These are phyloP conservation scores for Claviceps sorghi DNA, from an alignment of 2,329 filamentous ascomycete genomes.

Conservation along the genomic window DNA sequence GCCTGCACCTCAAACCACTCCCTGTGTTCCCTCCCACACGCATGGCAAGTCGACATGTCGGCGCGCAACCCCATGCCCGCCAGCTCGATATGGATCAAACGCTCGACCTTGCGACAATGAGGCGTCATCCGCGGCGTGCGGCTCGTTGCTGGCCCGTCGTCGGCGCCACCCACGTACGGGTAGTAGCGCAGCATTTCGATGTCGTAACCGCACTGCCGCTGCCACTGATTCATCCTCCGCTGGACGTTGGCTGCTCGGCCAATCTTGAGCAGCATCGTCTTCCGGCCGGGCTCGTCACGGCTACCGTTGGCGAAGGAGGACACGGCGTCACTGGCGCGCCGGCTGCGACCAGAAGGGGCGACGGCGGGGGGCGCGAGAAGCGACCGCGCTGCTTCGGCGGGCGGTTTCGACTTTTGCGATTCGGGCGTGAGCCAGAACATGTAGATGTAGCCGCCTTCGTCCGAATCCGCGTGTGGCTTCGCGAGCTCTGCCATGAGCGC, in stretches of 20 bases:
- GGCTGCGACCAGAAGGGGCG: slow-evolving; percentile 19
- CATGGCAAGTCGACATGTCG: slow-evolving; percentile 46
- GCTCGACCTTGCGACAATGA: slow-evolving; percentile 75
- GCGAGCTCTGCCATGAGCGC: slow-evolving; percentile 61
- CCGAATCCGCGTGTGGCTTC: slow-evolving; percentile 51
- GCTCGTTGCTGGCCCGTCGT: slow-evolving; percentile 13
- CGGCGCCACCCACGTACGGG: slow-evolving; percentile 51
- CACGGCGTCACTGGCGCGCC: slow-evolving; percentile 41
- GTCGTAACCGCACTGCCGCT: slow-evolving; percentile 78
- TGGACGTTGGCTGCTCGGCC: slow-evolving; percentile 69
- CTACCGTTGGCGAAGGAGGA: slow-evolving; percentile 30
- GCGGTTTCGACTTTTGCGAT: slow-evolving; percentile 35
- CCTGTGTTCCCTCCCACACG: slow-evolving; percentile 71
- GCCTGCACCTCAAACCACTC: slow-evolving; percentile 94
- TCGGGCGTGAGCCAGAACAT: slow-evolving; percentile 87
- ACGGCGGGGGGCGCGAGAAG: slow-evolving; percentile 38
- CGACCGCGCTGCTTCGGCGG: slow-evolving; percentile 44
- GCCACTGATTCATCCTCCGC: slow-evolving; percentile 83
- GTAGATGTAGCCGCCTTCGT: slow-evolving; percentile 86
- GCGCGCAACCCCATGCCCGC: slow-evolving; percentile 41
- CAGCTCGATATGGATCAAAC: slow-evolving; percentile 84
- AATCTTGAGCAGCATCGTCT: slow-evolving; percentile 56
- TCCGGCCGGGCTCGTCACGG: slow-evolving; percentile 19
- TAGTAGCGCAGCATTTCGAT: slow-evolving; percentile 84
- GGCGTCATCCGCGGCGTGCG: slow-evolving; percentile 53